Percentiles rank a stretch among this genome's conserved stretches.
These are phyloP conservation scores for Malus hybrid DNA, from an alignment of 331 rosid genomes.

Conservation along the genomic window DNA sequence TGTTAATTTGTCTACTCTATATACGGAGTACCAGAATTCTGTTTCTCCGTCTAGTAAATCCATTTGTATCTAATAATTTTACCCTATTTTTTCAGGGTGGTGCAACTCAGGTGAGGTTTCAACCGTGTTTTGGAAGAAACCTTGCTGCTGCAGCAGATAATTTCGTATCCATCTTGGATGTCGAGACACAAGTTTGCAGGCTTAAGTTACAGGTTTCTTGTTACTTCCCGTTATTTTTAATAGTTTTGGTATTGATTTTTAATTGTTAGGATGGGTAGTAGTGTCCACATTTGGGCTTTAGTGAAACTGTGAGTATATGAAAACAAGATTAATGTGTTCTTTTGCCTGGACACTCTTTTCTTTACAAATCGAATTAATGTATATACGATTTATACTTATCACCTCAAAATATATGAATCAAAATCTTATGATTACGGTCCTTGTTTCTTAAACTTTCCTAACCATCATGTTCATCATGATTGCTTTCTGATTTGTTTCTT, in stretches of 20 bases:
- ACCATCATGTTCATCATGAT: not conserved
- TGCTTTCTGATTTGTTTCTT: slow-evolving; percentile 2
- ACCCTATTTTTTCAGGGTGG: slow-evolving; percentile 51
- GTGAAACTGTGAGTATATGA: not conserved
- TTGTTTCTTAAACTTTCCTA: not conserved
- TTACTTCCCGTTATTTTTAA: not conserved
- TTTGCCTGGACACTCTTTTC: too few species aligned
- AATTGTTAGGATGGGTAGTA: too few species aligned
- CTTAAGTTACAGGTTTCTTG: slow-evolving; percentile 45
- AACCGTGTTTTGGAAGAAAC: slow-evolving; percentile 59
- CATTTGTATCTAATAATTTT: not conserved
- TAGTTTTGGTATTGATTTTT: too few species aligned
- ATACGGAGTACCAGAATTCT: not conserved
- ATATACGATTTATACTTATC: too few species aligned
- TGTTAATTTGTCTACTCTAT: slow-evolving; percentile 5
- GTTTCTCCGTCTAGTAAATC: slow-evolving; percentile 3
- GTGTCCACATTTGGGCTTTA: not conserved
- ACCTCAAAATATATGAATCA: not conserved
- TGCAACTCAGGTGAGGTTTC: slow-evolving; percentile 71
- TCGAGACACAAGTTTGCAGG: slow-evolving; percentile 45
- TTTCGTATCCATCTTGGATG: slow-evolving; percentile 50
- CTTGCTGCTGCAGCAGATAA: slow-evolving; percentile 62
- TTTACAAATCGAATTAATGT: too few species aligned
- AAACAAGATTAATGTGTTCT: too few species aligned
- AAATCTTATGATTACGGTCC: not conserved